These are phyloP conservation scores for Flueggea neowawraea DNA, from an alignment of 441 rosid species.

Conservation along the genomic window DNA sequence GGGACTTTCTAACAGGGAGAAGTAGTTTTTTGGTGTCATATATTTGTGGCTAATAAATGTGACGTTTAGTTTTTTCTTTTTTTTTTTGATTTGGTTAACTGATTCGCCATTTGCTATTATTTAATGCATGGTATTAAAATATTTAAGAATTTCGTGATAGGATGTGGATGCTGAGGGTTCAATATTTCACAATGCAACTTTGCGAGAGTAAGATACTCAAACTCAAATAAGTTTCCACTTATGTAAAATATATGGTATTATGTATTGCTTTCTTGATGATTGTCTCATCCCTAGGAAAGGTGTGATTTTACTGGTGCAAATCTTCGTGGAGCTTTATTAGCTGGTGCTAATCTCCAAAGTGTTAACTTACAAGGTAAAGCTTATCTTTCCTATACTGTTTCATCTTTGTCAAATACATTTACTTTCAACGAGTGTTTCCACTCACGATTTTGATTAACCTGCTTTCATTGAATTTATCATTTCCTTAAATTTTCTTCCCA, in stretches of 20 bases:
- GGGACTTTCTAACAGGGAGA: too few relatives aligned
- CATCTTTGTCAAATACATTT: not conserved
- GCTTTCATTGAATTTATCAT: too few relatives aligned
- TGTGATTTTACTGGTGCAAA: conserved; percentile 93
- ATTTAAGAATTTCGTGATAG: conserved; percentile 22
- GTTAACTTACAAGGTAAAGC: conserved; percentile 86
- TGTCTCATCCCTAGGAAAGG: conserved; percentile 61
- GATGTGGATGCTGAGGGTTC: conserved; percentile 83
- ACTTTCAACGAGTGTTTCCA: not conserved
- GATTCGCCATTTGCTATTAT: too few relatives aligned
- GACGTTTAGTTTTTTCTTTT: not conserved
- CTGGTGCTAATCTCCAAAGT: conserved; percentile 92
- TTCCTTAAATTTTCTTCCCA: too few relatives aligned
- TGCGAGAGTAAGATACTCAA: conserved; percentile 79
- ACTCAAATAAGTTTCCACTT: not conserved
- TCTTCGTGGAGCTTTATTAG: conserved; percentile 85
- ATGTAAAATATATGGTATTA: not conserved
- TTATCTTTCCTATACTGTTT: not conserved
- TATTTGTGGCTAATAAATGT: not conserved
- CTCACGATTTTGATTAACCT: not conserved
- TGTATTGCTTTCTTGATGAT: conserved; percentile 19
- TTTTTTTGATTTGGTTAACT: too few relatives aligned
- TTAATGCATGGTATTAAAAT: too few relatives aligned
- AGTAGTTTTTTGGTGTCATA: not conserved
- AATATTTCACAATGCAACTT: conserved; percentile 84